Percentiles rank a stretch among this genome's conserved stretches.
Conservation (phyloP, 768 basidiomycete genomes). For the Mycena chlorophos region DNA sequence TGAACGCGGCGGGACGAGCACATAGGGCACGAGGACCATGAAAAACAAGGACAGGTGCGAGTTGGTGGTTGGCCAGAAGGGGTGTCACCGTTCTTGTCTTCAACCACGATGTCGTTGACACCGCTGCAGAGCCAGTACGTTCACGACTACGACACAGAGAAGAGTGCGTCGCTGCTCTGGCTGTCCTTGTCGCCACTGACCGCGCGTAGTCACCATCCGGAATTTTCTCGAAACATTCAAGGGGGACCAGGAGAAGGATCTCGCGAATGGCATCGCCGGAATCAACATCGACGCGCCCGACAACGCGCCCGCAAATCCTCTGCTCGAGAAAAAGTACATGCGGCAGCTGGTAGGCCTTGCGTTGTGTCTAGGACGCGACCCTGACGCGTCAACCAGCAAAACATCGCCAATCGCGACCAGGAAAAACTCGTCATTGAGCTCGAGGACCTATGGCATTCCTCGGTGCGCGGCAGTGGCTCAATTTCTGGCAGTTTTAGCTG, state of each 20-base stretch:
- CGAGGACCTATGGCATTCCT: slow-evolving; percentile 79
- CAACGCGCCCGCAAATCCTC: slow-evolving; percentile 34
- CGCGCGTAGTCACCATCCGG: slow-evolving; percentile 58
- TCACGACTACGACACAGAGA: slow-evolving; percentile 73
- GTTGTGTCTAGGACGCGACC: slow-evolving; percentile 29
- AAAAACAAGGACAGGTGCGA: background rate
- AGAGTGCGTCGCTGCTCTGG: slow-evolving; percentile 43
- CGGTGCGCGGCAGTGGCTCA: slow-evolving; percentile 29
- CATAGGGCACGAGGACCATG: background rate
- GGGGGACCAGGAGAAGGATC: slow-evolving; percentile 58
- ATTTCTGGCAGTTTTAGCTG: background rate
- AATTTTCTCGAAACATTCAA: slow-evolving; percentile 73
- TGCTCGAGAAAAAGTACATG: slow-evolving; percentile 72
- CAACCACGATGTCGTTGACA: slow-evolving; percentile 58
- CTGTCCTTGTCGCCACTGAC: slow-evolving; percentile 4
- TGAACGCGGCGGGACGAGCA: background rate
- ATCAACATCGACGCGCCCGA: slow-evolving; percentile 64
- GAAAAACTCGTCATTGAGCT: slow-evolving; percentile 86
- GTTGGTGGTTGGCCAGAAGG: background rate
- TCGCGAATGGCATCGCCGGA: slow-evolving; percentile 65
- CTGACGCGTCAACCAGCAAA: slow-evolving; percentile 59
- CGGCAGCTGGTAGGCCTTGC: slow-evolving; percentile 67
- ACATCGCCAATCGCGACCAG: slow-evolving; percentile 89
- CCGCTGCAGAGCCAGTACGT: slow-evolving; percentile 54
- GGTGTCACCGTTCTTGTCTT: slow-evolving; percentile 22